Base-by-base conservation (phyloP, 208 protist genomes). In the Leptomonas pyrrhocoris region DNA sequence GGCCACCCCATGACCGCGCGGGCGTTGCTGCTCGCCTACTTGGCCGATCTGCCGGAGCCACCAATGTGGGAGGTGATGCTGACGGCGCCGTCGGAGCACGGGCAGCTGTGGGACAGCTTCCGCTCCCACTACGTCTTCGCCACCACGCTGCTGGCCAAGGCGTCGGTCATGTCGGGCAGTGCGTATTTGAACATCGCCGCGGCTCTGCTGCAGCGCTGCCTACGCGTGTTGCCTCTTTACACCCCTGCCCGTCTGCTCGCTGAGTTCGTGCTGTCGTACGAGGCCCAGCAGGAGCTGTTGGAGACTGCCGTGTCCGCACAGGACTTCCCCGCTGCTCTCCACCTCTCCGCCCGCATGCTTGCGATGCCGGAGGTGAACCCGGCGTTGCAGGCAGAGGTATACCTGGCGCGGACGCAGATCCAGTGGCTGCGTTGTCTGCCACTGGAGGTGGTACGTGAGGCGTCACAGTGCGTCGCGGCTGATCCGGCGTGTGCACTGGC, bases 161-260 rank as follows among this genome's bases (percentile, higher is more conserved):
- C 85, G n/a, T 89, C 85, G 66, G 70, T 84, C 15, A 92, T 93
- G 74, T 89, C 81, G 53, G 89, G 92, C 42, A 81, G 60, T 21
- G 51, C 77, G 4, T 94, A 90, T 80, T 62, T 93, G 28, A 89
- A 90, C 62, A 79, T 95, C 42, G 83, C 92, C 19, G 90, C 88
- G 5, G 77, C 75, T 18, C 71, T 94, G 50, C 62, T 93, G 49
- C 71, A 86, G 67, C 85, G 85, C 12, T 93, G 86, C 56, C 68
- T 97, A 30, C 59, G 59, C 7, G 51, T 92, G 21, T 63, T 73
- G 34, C 83, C 90, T 11, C 36, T 46, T 25, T 92, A 89, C 75
- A 64, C 74, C 2, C 85, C 88, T 15, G 90, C 89, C 12, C 56
- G 91, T 56, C 16, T 76, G 9, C 75, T 97, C 19, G 90, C 84